Percentiles rank a stretch among this genome's conserved stretches.
Conservation (phyloP, 129 eudicot genomes). For the Pittosporum tobira region DNA sequence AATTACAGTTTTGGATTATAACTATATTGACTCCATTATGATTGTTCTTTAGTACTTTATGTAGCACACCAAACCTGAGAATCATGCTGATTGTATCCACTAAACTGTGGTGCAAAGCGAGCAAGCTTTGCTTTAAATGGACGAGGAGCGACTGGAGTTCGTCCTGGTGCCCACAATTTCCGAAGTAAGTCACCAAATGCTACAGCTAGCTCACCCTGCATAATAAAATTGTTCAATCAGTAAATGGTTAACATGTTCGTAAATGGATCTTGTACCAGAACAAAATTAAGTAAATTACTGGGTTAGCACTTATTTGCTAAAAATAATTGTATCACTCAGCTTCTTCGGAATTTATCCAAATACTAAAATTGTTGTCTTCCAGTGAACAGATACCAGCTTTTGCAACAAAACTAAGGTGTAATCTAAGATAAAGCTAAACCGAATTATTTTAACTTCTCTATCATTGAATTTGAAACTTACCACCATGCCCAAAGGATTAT, state of each 20-base stretch:
- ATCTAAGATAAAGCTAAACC: not conserved
- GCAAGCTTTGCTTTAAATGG: constrained; percentile 84
- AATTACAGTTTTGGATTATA: constrained; percentile 1
- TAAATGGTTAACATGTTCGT: not conserved
- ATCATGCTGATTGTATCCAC: constrained; percentile 97
- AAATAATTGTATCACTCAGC: not conserved
- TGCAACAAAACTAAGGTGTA: not conserved
- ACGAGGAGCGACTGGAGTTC: constrained; percentile 83
- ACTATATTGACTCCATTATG: constrained; percentile 9
- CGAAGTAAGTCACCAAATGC: constrained; percentile 93
- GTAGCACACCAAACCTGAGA: constrained; percentile 57
- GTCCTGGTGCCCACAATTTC: constrained; percentile 93
- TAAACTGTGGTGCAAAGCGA: constrained; percentile 98
- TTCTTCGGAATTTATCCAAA: not conserved
- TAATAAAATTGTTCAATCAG: constrained; percentile 3
- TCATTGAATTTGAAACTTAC: constrained; percentile 43
- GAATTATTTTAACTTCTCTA: not conserved
- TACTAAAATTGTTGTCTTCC: not conserved
- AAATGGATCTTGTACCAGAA: not conserved
- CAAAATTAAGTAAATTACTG: not conserved
- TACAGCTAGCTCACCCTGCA: constrained; percentile 94
- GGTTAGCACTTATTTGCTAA: not conserved
- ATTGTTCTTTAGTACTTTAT: constrained; percentile 6
- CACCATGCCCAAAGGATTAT: constrained; percentile 97
- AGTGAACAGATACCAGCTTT: not conserved